These are phyloP conservation scores for Umbilicus rupestris DNA, from an alignment of 164 flowering plant genomes.

Conservation along the genomic window DNA sequence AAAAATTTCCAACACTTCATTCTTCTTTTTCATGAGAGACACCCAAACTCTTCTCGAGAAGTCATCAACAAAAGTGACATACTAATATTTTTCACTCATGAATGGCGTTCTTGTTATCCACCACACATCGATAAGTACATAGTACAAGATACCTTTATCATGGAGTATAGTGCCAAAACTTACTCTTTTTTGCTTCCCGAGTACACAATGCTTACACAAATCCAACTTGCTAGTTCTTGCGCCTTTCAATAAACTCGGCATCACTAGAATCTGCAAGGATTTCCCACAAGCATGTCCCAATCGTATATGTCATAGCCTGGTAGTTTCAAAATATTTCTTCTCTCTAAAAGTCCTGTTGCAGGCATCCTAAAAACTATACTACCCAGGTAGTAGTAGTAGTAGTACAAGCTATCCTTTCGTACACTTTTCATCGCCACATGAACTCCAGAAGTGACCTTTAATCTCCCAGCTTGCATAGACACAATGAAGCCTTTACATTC, in stretches of 20 bases:
- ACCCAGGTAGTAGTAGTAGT: no score
- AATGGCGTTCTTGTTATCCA: no score
- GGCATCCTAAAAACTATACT: no score
- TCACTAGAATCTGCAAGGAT: neutral
- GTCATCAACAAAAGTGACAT: constrained; percentile 10
- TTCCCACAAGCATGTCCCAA: neutral
- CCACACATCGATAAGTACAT: no score
- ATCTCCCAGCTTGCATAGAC: neutral
- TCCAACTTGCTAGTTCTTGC: neutral
- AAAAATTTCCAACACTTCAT: constrained; percentile 11
- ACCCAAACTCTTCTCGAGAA: constrained; percentile 5
- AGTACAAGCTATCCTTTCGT: neutral
- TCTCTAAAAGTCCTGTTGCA: neutral
- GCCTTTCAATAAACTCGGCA: neutral
- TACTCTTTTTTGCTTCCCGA: neutral
- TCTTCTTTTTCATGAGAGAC: constrained; percentile 5
- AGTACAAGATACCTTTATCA: no score
- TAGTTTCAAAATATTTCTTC: neutral
- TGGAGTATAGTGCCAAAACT: no score
- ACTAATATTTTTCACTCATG: no score
- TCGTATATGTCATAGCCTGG: neutral
- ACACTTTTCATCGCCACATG: neutral
- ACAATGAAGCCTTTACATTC: neutral
- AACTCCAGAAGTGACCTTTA: neutral
- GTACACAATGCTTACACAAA: constrained; percentile 2